These are phyloP conservation scores for Lepraria neglecta DNA, from an alignment of 495 filamentous ascomycete species.

Conservation along the genomic window DNA sequence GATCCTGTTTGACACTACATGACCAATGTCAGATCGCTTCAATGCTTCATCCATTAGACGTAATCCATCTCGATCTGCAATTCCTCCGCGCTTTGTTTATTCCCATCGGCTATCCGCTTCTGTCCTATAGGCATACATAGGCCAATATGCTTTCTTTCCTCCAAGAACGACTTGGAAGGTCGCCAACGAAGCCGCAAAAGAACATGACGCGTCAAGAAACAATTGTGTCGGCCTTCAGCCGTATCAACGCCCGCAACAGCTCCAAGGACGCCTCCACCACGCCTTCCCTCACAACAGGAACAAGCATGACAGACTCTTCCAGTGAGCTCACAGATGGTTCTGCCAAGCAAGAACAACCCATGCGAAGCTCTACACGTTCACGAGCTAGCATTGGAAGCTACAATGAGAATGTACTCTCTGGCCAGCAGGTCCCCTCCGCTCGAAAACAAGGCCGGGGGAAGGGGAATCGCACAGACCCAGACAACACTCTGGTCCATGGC, in stretches of 20 bases:
- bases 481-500: constrained; percentile 37
- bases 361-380: constrained; percentile 31
- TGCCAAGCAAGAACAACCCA: constrained; percentile 15
- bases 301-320: constrained; percentile 33
- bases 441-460: constrained; percentile 32
- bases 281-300: constrained; percentile 35
- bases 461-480: constrained; percentile 38
- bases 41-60: neutral
- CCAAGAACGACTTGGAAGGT: constrained; percentile 23
- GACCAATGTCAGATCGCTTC: neutral
- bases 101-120: neutral
- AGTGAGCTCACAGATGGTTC: constrained; percentile 29
- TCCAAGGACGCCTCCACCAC: constrained; percentile 18
- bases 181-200: constrained; percentile 12
- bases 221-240: constrained; percentile 21
- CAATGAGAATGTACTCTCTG: constrained; percentile 48
- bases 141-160: constrained; percentile 24
- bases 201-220: constrained; percentile 27
- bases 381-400: constrained; percentile 46
- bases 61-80: neutral
- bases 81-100: constrained; percentile 14
- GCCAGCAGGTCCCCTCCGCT: constrained; percentile 37
- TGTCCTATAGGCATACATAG: neutral
- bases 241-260: constrained; percentile 14
- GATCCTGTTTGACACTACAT: too few relatives aligned